Percentiles rank a stretch among this genome's conserved stretches.
phyloP scores from a whole-genome alignment of 1,139 yeast species.

The Pichia sp. region DNA sequence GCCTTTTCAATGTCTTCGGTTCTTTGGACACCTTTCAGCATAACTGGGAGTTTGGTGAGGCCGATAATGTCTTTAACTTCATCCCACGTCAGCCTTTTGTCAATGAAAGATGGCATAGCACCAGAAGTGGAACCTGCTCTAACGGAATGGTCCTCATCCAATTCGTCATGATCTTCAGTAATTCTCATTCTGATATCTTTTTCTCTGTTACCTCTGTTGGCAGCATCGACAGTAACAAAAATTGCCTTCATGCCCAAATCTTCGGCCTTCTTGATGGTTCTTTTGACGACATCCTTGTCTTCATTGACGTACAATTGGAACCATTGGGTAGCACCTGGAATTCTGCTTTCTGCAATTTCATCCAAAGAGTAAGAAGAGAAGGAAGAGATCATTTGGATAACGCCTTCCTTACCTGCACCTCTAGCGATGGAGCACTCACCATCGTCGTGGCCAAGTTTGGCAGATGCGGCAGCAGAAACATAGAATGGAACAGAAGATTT shows the following conservation, averaged over 20 bases:
- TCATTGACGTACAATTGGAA: conserved; percentile 81
- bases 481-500: conserved; percentile 58
- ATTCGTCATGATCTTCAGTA: conserved; percentile 42
- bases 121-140: conserved; percentile 60
- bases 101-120: conserved; percentile 23
- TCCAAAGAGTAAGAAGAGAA: conserved; percentile 53
- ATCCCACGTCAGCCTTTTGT: conserved; percentile 28
- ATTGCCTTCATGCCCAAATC: conserved; percentile 45
- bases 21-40: conserved; percentile 49
- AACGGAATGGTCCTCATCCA: conserved; percentile 51
- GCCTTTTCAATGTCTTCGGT: conserved; percentile 49
- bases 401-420: conserved; percentile 55
- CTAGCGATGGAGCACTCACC: conserved; percentile 73
- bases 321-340: conserved; percentile 68
- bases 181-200: conserved; percentile 56
- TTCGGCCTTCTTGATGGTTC: conserved; percentile 47
- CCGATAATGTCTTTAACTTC: conserved; percentile 42
- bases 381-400: conserved; percentile 53
- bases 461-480: conserved; percentile 73
- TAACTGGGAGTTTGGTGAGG: conserved; percentile 55
- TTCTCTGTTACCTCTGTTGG: conserved; percentile 60
- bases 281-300: conserved; percentile 56
- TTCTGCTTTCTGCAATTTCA: conserved; percentile 54
- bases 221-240: conserved; percentile 65
- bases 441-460: conserved; percentile 69